These are phyloP conservation scores for Cyberlindnera amylophila DNA, from an alignment of 805 yeast species.

Conservation along the genomic window DNA sequence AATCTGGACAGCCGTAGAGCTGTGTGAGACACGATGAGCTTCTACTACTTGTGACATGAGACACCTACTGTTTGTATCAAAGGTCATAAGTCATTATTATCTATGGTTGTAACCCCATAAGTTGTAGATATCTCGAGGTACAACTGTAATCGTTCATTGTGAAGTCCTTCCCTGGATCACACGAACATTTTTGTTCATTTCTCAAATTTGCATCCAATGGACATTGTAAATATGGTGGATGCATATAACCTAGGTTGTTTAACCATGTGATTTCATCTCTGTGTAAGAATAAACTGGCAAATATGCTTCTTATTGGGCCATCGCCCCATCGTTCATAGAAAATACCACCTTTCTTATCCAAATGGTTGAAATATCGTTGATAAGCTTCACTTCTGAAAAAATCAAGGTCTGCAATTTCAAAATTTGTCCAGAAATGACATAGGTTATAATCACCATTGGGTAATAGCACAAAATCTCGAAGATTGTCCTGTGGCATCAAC, in stretches of 20 bases:
- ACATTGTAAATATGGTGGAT: conserved; percentile 71
- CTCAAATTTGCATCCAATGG: conserved; percentile 66
- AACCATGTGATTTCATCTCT: conserved; percentile 67
- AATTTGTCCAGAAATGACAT: conserved; percentile 92
- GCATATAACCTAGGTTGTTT: conserved; percentile 76
- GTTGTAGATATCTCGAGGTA: conserved; percentile 52
- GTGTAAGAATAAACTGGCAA: conserved; percentile 67
- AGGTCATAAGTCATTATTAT: too few relatives aligned
- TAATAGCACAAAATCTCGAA: conserved; percentile 64
- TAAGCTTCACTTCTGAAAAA: conserved; percentile 74
- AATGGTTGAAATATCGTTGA: conserved; percentile 58
- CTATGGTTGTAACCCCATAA: conserved; percentile 2
- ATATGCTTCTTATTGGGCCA: conserved; percentile 84
- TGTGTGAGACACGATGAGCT: too few relatives aligned
- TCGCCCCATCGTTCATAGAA: conserved; percentile 93
- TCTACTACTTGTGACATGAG: too few relatives aligned
- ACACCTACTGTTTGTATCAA: too few relatives aligned
- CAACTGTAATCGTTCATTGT: conserved; percentile 71
- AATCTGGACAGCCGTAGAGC: too few relatives aligned
- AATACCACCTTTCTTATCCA: conserved; percentile 78
- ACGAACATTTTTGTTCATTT: conserved; percentile 59
- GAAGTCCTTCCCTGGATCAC: conserved; percentile 69
- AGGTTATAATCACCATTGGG: conserved; percentile 70
- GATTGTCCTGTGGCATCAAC: conserved; percentile 52
- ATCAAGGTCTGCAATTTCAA: conserved; percentile 77